phyloP scores from a whole-genome alignment of 768 basidiomycete species.

The Coprinopsis strossmayeri region DNA sequence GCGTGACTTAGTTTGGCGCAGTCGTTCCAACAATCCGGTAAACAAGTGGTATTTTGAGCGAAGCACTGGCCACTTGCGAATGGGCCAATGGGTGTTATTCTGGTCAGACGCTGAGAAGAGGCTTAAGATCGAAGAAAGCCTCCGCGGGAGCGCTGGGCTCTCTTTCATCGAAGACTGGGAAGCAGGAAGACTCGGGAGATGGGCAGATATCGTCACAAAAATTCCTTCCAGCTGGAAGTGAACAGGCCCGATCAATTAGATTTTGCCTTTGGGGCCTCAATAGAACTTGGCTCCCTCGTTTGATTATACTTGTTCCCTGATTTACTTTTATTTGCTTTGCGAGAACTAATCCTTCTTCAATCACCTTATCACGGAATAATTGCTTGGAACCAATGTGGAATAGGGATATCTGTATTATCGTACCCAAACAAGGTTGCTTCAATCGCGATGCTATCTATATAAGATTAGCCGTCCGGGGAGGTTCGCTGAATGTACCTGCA shows the following conservation, averaged over 20 bases:
- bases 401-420: too few relatives aligned
- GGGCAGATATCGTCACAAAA: constrained; percentile 61
- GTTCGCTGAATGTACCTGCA: too few relatives aligned
- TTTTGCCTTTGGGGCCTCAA: too few relatives aligned
- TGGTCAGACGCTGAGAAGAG: constrained; percentile 98
- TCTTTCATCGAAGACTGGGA: constrained; percentile 78
- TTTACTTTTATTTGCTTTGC: too few relatives aligned
- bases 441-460: too few relatives aligned
- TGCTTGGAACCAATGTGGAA: too few relatives aligned
- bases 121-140: constrained; percentile 61
- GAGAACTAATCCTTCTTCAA: too few relatives aligned
- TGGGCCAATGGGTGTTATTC: constrained; percentile 88
- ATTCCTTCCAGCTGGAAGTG: constrained; percentile 79
- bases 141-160: constrained; percentile 54
- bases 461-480: too few relatives aligned
- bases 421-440: too few relatives aligned
- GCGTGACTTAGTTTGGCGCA: constrained; percentile 95
- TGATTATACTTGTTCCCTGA: too few relatives aligned
- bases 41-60: constrained; percentile 99
- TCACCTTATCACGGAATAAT: too few relatives aligned
- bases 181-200: constrained; percentile 57
- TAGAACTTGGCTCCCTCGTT: too few relatives aligned
- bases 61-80: constrained; percentile 81
- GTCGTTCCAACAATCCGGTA: constrained; percentile 86
- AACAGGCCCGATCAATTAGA: constrained; percentile 2